phyloP scores from a whole-genome alignment of 2,329 filamentous ascomycete species.

The Raffaelea ambrosiae region DNA sequence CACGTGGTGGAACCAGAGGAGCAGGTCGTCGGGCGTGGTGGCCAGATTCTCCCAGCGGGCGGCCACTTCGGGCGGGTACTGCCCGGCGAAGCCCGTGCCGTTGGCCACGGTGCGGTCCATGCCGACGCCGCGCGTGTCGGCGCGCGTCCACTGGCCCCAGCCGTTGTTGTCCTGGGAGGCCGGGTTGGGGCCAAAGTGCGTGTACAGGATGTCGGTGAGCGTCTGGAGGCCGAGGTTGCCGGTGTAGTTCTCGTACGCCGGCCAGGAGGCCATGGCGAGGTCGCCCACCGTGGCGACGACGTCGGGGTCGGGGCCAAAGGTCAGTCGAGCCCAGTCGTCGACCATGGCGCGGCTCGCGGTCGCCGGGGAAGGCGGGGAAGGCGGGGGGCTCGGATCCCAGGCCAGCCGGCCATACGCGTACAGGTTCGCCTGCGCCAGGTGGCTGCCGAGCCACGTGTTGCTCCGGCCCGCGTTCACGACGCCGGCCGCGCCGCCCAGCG shows the following conservation, averaged over 20 bases:
- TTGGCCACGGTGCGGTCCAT: conserved; percentile 65
- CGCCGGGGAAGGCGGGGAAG: too few species aligned
- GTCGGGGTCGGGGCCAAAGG: too few species aligned
- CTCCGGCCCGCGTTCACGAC: conserved; percentile 62
- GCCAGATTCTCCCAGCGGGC: conserved; percentile 48
- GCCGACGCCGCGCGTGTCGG: conserved; percentile 49
- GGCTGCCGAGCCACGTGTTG: conserved; percentile 59
- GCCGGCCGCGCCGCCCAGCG: conserved; percentile 53
- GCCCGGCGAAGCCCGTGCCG: conserved; percentile 56
- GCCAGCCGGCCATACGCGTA: conserved; percentile 61
- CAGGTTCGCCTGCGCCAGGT: conserved; percentile 62
- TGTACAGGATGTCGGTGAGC: conserved; percentile 57
- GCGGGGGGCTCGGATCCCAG: conserved; percentile 58
- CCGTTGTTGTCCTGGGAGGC: conserved; percentile 57
- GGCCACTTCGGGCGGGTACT: conserved; percentile 56
- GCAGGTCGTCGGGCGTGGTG: conserved; percentile 57
- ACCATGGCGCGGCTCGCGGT: conserved; percentile 19
- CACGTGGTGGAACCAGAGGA: conserved; percentile 70
- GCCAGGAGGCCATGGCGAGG: conserved; percentile 63
- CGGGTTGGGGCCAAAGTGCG: conserved; percentile 61
- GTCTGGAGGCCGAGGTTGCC: conserved; percentile 65
- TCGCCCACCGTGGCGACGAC: conserved; percentile 32
- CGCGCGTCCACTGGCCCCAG: conserved; percentile 67
- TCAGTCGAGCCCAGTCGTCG: too few species aligned
- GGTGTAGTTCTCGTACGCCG: conserved; percentile 61